These are phyloP conservation scores for Asterophora parasitica DNA, from an alignment of 768 basidiomycete species.

Conservation along the genomic window DNA sequence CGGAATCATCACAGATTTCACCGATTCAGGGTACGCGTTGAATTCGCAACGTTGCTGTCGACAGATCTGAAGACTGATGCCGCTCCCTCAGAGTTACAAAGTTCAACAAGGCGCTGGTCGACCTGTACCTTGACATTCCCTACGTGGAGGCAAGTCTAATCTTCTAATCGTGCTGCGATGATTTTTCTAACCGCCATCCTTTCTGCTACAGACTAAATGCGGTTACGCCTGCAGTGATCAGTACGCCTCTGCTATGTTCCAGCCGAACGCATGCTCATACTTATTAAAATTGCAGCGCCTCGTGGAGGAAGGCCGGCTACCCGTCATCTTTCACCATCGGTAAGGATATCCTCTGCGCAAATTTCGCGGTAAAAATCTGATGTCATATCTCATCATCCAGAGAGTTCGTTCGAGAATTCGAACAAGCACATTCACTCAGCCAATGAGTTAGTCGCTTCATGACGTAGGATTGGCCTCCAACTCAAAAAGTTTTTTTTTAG, in stretches of 20 bases:
- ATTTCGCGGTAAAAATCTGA: constrained; percentile 14
- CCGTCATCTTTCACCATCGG: constrained; percentile 82
- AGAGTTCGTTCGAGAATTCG: constrained; percentile 70
- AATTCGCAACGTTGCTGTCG: constrained; percentile 9
- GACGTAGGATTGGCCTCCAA: constrained; percentile 5
- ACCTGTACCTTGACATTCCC: constrained; percentile 78
- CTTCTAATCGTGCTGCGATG: constrained; percentile 1
- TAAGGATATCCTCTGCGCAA: constrained; percentile 28
- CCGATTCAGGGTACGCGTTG: constrained; percentile 50
- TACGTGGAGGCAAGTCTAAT: constrained; percentile 48
- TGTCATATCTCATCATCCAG: constrained; percentile 24
- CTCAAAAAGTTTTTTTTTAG: constrained; percentile 35
- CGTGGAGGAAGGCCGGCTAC: constrained; percentile 84
- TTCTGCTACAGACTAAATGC: constrained; percentile 63
- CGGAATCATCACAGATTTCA: constrained; percentile 81
- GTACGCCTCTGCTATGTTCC: constrained; percentile 38
- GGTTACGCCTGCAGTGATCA: constrained; percentile 95
- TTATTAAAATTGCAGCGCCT: constrained; percentile 43
- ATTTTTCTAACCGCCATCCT: constrained; percentile 12
- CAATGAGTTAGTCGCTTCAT: constrained; percentile 60
- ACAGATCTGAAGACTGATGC: constrained; percentile 3
- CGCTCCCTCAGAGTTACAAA: constrained; percentile 57
- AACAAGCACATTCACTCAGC: constrained; percentile 81
- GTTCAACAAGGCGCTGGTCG: constrained; percentile 75
- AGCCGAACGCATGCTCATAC: constrained; percentile 25